These are phyloP conservation scores for Cordyceps tenuipes DNA, from an alignment of 2,329 filamentous ascomycete genomes.

Conservation along the genomic window DNA sequence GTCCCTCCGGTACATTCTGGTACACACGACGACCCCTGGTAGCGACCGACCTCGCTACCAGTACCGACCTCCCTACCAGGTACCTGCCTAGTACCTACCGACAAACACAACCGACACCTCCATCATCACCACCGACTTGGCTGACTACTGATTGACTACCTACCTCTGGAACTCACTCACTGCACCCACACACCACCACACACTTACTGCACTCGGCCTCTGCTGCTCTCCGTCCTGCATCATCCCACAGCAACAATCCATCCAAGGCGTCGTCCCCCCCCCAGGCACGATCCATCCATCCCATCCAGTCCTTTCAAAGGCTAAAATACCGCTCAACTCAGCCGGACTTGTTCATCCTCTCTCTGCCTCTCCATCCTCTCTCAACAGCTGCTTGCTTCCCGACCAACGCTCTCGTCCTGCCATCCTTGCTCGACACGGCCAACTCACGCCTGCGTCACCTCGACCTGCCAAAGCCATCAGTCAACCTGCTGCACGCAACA, in stretches of 20 bases:
- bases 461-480: background rate
- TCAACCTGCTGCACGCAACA: background rate
- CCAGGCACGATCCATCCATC: background rate
- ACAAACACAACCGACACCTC: background rate
- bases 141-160: no score
- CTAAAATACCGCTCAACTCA: background rate
- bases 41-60: no score
- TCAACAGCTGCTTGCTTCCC: background rate
- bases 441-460: conserved; percentile 3
- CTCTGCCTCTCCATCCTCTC: background rate
- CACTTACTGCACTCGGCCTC: no score
- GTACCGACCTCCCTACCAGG: no score
- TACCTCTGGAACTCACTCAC: no score
- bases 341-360: background rate
- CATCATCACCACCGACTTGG: no score
- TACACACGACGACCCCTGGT: no score
- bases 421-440: background rate
- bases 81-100: no score
- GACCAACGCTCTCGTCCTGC: background rate
- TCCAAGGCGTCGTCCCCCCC: background rate
- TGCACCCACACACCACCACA: no score
- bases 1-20: no score
- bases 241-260: no score
- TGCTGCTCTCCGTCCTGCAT: no score
- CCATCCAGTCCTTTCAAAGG: background rate